Base-by-base conservation (phyloP, 1,284 basidiomycete genomes). In the Tilletiopsis washingtonensis region DNA sequence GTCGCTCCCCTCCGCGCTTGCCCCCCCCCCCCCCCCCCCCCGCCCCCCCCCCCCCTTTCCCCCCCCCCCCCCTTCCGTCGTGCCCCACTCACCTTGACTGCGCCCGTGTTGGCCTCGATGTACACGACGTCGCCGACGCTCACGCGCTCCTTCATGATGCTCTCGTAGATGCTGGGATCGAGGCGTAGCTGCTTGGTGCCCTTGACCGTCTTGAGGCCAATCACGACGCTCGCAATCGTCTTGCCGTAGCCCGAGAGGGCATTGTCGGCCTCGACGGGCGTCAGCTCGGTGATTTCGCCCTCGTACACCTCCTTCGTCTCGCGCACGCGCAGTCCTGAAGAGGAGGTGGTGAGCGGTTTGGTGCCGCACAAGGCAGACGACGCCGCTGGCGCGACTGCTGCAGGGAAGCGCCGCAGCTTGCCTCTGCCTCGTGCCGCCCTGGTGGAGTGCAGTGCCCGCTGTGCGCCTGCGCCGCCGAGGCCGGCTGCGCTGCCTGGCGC, bases 231-330 rank as follows among this genome's bases (percentile, higher is more conserved):
- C 24, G 89, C 90, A 52, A 98, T 90, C 1, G 93, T 97, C 78
- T 98, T 98, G 62, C 93, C 94, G 75, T 98, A 98, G 40, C 93
- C 93, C 51, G 87, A 67, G 4, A 73, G 49, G 5, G 69, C 67
- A 37, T 73, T 70, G 43, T 68, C 67, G 9, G 61, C 56, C 53
- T 73, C 94, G 26, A 88, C 84, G 0, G 93, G 93, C 2, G 93
- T 96, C 54, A 98, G 77, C 72, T 98, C 93, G 6, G 91, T 97
- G 27, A 98, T 87, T 76, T 98, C 94, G 53, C 93, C 93, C 75
- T 98, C 93, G 75, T 93, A 98, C 7, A 98, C 91, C 71, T 96
- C 91, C 74, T 98, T 98, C 2, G 91, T 96, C 76, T 98, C 93
- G 45, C 69, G 58, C 21, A 73, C 66, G 25, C 70, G 69, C 38